Percentiles rank a stretch among this genome's conserved stretches.
These are phyloP conservation scores for Paecilomyces niveus DNA, from an alignment of 2,329 filamentous ascomycete species.

Conservation along the genomic window DNA sequence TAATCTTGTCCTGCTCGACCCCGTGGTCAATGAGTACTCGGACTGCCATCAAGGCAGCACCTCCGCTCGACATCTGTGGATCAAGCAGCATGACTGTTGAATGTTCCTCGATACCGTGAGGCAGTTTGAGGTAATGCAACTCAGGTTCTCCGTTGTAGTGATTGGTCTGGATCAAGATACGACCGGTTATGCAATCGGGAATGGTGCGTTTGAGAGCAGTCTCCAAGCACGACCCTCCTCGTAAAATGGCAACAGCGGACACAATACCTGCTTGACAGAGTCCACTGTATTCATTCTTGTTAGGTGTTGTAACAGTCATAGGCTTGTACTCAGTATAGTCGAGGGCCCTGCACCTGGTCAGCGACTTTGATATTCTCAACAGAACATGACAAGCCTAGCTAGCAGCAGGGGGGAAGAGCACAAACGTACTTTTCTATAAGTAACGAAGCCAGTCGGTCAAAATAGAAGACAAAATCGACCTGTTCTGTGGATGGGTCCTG, in stretches of 20 bases:
- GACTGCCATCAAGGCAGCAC: slow-evolving; percentile 83
- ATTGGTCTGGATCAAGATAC: slow-evolving; percentile 86
- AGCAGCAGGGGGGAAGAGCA: slow-evolving; percentile 2
- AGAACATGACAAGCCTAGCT: background rate
- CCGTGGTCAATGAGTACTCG: slow-evolving; percentile 94
- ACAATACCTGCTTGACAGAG: slow-evolving; percentile 64
- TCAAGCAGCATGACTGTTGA: slow-evolving; percentile 81
- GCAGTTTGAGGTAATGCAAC: slow-evolving; percentile 79
- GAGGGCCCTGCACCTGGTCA: slow-evolving; percentile 51
- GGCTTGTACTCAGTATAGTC: slow-evolving; percentile 67
- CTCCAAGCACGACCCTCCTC: slow-evolving; percentile 83
- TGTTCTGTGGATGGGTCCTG: slow-evolving; percentile 69
- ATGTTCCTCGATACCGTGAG: slow-evolving; percentile 64
- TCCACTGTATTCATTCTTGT: slow-evolving; percentile 62
- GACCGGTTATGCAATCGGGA: slow-evolving; percentile 83
- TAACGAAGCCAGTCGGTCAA: slow-evolving; percentile 79
- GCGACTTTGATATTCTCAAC: background rate
- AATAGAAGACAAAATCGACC: slow-evolving; percentile 97
- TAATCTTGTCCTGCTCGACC: slow-evolving; percentile 73
- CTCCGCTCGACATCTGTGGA: slow-evolving; percentile 90
- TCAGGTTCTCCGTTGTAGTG: slow-evolving; percentile 81
- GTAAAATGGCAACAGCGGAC: slow-evolving; percentile 79
- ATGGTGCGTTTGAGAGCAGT: slow-evolving; percentile 82
- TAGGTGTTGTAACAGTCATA: slow-evolving; percentile 61
- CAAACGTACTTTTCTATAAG: slow-evolving; percentile 60